Evolutionary conservation across 1,284 basidiomycete genomes (phyloP), one percentile per base, ranked within the genome.

Genomic region (Phellinidium pouzarii): DNA sequence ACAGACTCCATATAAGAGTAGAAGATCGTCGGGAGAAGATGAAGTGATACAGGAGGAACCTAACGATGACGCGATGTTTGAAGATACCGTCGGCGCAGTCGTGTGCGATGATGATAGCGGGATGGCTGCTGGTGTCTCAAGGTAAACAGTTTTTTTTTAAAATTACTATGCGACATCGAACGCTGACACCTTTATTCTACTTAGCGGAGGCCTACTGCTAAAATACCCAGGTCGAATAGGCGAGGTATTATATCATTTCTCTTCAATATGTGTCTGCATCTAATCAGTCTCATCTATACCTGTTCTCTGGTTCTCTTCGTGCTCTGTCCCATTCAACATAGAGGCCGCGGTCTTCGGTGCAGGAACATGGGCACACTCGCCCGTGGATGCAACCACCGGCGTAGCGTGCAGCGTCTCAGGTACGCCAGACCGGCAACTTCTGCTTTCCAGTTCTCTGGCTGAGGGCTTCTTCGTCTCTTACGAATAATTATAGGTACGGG

Each of bases 1-100:
- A n/a, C n/a, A n/a, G n/a, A n/a, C n/a, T n/a, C n/a, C n/a, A n/a
- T n/a, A n/a, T n/a, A n/a, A n/a, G n/a, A n/a, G n/a, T n/a, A 23
- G 42, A 44, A 23, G 42, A 44, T 23, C 11, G 36, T 49, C n/a
- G n/a, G n/a, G n/a, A n/a, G n/a, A n/a, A n/a, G n/a, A n/a, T n/a
- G n/a, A n/a, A n/a, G n/a, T n/a, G n/a, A n/a, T n/a, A n/a, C n/a
- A n/a, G n/a, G n/a, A n/a, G n/a, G n/a, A n/a, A n/a, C n/a, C n/a
- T n/a, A n/a, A n/a, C n/a, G n/a, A n/a, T n/a, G n/a, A n/a, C n/a
- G 11, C 4, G 14, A 36, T 59, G 11, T 47, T 50, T 17, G 83
- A 88, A 61, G 87, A 90, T 62, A 90, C 87, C 0, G 87, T 90
- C 3, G 87, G 87, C 19, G 84, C 85, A 14, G 71, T 87, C 37